Base-by-base conservation (phyloP, 2,329 filamentous ascomycete genomes). In the Ceratocystis eucalypticola region DNA sequence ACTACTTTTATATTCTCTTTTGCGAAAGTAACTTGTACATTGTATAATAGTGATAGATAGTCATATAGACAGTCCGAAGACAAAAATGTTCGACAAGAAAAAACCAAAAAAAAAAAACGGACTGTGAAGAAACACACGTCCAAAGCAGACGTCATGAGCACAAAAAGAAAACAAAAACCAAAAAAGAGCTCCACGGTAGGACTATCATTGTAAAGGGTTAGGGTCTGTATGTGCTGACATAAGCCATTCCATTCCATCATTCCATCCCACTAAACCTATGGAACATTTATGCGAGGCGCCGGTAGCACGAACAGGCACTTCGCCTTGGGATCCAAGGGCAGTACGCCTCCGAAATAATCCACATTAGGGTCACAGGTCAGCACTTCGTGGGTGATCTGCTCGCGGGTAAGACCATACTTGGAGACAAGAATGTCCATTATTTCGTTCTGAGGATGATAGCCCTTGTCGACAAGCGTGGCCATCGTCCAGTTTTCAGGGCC, bases 341-440 rank as follows among this genome's bases (percentile, higher is more conserved):
- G 22, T 12, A 41, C 30, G 15, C 48, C 25, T 53, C 59, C 48
- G 44, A 67, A 67, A 45, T 61, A 64, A 28, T 65, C 62, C 17
- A 33, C 20, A 41, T 55, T 65, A 15, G 63, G 63, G 41, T 67
- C 62, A 61, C 67, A 69, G 3, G 64, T 33, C 10, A 68, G 55
- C 15, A 45, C 25, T 6, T 65, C 65, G 7, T 48, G 30, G 17
- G 45, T 62, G 50, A 67, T 37, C 33, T 67, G 46, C 63, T 70
- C 53, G 45, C 37, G 30, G 2, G 65, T 67, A 15, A 69, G 37
- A 12, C 48, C 50, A 46, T 70, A 69, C 68, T 69, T 70, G 41
- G 62, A 46, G 1, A 62, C 50, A 28, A 70, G 63, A 3, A 61
- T 61, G 15, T 69, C 41, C 50, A 68, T 65, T 2, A 65, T 17